Base-by-base conservation (phyloP, 495 filamentous ascomycete genomes). In the Lasiosphaeris hirsuta region DNA sequence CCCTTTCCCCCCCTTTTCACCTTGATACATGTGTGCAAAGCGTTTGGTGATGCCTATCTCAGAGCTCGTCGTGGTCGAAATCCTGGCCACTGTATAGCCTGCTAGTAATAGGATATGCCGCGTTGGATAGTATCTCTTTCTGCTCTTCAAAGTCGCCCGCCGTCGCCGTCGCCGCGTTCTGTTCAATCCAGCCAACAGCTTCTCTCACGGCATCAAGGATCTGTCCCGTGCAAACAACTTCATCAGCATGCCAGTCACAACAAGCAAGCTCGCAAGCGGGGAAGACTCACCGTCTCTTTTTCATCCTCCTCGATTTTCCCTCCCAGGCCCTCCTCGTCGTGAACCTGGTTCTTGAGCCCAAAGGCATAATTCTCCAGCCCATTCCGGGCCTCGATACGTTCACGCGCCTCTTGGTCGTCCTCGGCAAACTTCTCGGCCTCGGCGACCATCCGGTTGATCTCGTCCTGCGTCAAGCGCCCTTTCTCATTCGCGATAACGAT, bases 291-390 rank as follows among this genome's bases (percentile, higher is more conserved):
- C 56, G 86, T 82, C 72, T 95, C 89, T 84, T 92, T 96, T 78
- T 97, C 91, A 49, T 96, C 90, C 55, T 95, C 91, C 48, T 91
- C 89, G 66, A 97, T 90, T 84, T 91, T 90, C 71, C 90, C 89
- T 70, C 92, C 91, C 48, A 95, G 86, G 55, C 92, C 92, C 43
- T 93, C 88, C 69, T 92, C 86, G 60, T 96, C 90, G 65, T 90
- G 89, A 71, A 90, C 84, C 79, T 96, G 92, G 83, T 93, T 96
- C 85, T 96, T 97, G 68, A 97, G 86, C 51, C 87, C 90, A 79
- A 91, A 98, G 60, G 90, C 90, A 79, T 96, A 97, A 49, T 90
- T 96, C 82, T 98, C 94, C 39, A 98, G 90, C 52, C 85, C 89
- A 82, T 97, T 97, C 86, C 96, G 92, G 60, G 92, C 90, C 74